Conservation (phyloP, 768 basidiomycete species). For the Hirschioporus abietinus region DNA sequence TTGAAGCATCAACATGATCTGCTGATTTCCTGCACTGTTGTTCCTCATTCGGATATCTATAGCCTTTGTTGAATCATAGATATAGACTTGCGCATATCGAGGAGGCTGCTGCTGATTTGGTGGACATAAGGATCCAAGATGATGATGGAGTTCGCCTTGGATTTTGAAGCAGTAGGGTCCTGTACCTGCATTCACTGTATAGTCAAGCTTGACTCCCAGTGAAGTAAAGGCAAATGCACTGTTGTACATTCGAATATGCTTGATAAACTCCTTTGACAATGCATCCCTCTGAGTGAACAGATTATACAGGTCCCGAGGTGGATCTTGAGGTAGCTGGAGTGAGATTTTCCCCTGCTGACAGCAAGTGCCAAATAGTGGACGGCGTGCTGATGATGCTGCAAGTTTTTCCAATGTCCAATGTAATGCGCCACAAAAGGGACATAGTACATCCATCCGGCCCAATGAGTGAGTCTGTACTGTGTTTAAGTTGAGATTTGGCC, state of each 20-base stretch:
- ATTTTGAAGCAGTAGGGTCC: constrained; percentile 32
- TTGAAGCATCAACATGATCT: constrained; percentile 14
- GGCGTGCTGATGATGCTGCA: not conserved
- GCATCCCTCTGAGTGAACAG: constrained; percentile 11
- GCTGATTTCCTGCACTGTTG: not conserved
- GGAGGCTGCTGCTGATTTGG: constrained; percentile 20
- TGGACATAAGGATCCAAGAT: constrained; percentile 25
- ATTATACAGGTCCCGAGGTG: constrained; percentile 14
- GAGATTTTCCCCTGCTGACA: constrained; percentile 24
- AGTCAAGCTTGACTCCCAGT: constrained; percentile 26
- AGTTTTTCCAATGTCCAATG: not conserved
- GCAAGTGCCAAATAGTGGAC: constrained; percentile 22
- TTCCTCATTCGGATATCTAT: constrained; percentile 19
- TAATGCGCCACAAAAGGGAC: not conserved
- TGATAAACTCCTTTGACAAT: constrained; percentile 23
- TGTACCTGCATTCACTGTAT: constrained; percentile 22
- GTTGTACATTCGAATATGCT: constrained; percentile 37
- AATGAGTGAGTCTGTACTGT: not conserved
- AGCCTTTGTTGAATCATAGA: constrained; percentile 34
- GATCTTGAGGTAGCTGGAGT: constrained; percentile 17
- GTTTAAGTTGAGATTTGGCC: too few species aligned
- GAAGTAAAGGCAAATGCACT: constrained; percentile 36
- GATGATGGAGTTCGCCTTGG: constrained; percentile 32
- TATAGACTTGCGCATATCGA: constrained; percentile 35
- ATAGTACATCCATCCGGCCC: not conserved